Evolutionary conservation across 2,329 filamentous ascomycete genomes (phyloP), one percentile per base, ranked within the genome.

Genomic region (Westerdykella aurantiaca): DNA sequence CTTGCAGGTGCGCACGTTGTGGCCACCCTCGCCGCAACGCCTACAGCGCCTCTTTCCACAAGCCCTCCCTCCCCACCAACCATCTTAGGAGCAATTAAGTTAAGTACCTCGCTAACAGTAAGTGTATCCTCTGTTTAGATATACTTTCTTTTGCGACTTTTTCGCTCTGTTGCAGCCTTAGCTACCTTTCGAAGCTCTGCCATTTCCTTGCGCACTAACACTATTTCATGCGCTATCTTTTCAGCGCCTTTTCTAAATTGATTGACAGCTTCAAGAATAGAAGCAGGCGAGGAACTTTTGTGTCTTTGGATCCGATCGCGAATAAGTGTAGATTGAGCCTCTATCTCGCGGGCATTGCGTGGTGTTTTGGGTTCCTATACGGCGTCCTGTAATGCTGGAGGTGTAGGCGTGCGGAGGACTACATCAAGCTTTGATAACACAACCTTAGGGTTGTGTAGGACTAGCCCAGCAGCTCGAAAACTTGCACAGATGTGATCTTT

Each of bases 391-490:
- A 29, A 39, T 41, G 37, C 39, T 34, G 39, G 16, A 18, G 43
- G 39, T 34, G 34, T 45, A 29, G 33, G 39, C 39, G 39, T 45
- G 7, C 39, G 33, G 23, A 45, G 34, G 18, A 51, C 35, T 13
- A 44, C 47, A 43, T 53, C 50, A 45, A 66, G 54, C 49, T 57
- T 59, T 39, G 47, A 61, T 46, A 65, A 39, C 16, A 62, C 55
- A 41, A 31, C 45, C 39, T 59, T 31, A 41, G 56, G 55, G 49
- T 64, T 40, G 31, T 58, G 55, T 45, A 55, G 60, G 41, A 61
- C 42, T 46, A 66, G 48, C 22, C 64, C 47, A 53, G 58, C 50
- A 42, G 47, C 52, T 46, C 43, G 37, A 48, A 63, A 62, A 38
- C 50, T 49, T 51, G 38, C 46, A 31, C 47, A 12, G 17, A 55